A percentile compares a stretch with the other conserved stretches of the same genome.
These are phyloP conservation scores for Termitomyces titanicus DNA, from an alignment of 768 basidiomycete genomes.

Conservation along the genomic window DNA sequence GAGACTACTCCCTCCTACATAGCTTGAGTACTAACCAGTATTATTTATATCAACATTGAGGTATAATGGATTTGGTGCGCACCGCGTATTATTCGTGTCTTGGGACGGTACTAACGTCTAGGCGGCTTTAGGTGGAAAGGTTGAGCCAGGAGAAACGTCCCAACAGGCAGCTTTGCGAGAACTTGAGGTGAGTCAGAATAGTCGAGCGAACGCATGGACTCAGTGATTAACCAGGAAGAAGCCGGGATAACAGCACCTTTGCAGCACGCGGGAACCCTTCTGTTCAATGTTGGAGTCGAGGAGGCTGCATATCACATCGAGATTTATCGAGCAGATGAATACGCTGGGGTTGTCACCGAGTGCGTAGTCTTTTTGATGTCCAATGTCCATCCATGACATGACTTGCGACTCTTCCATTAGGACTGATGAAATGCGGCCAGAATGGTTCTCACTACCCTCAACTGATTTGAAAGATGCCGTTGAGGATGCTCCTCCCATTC, in stretches of 20 bases:
- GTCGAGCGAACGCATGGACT: background rate
- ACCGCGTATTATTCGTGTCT: background rate
- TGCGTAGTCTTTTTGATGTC: constrained; percentile 29
- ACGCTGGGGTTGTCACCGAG: constrained; percentile 63
- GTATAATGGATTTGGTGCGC: constrained; percentile 78
- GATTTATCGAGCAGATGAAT: constrained; percentile 62
- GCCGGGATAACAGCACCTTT: constrained; percentile 68
- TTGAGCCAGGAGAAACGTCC: constrained; percentile 69
- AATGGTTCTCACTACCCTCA: constrained; percentile 60
- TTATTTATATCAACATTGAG: constrained; percentile 31
- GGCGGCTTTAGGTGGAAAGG: constrained; percentile 57
- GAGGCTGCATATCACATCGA: constrained; percentile 71
- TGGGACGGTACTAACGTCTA: background rate
- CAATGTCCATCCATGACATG: background rate
- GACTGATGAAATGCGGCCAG: constrained; percentile 84
- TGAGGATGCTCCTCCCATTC: constrained; percentile 39
- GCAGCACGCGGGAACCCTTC: constrained; percentile 57
- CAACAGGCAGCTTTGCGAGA: constrained; percentile 75
- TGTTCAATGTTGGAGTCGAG: constrained; percentile 54
- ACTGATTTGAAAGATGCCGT: background rate
- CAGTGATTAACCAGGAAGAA: constrained; percentile 60
- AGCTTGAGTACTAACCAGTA: background rate
- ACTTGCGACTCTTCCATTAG: constrained; percentile 33
- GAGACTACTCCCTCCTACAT: constrained; percentile 15
- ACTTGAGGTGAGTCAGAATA: constrained; percentile 40